These are phyloP conservation scores for Rhodotorula taiwanensis DNA, from an alignment of 768 basidiomycete genomes.

Conservation along the genomic window DNA sequence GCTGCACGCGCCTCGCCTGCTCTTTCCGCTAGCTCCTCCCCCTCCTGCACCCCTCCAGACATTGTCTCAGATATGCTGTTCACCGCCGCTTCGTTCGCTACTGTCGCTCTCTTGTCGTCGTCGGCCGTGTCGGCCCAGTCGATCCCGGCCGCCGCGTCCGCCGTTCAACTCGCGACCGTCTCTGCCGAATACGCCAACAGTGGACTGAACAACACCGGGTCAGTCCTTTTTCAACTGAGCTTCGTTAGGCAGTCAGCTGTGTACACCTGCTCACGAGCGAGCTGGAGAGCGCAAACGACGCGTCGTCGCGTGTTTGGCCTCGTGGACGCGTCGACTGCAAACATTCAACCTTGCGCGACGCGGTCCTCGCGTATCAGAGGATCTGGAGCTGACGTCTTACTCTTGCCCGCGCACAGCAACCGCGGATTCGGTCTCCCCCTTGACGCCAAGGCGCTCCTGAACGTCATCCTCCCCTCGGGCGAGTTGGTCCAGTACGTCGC, in stretches of 20 bases:
- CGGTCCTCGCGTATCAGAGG: not conserved
- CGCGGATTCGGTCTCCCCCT: slow-evolving; percentile 16
- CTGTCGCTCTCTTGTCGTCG: slow-evolving; percentile 48
- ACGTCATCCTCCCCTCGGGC: slow-evolving; percentile 4
- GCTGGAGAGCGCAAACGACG: not conserved
- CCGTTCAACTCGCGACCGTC: slow-evolving; percentile 16
- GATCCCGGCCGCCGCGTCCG: slow-evolving; percentile 3
- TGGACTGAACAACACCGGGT: slow-evolving; percentile 18
- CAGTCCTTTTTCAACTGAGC: not conserved
- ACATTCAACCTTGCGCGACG: not conserved
- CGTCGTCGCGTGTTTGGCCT: too few species aligned
- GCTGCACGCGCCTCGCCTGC: too few species aligned
- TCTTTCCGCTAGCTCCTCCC: too few species aligned
- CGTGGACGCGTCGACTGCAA: not conserved
- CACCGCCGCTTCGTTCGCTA: not conserved
- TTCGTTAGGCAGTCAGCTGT: too few species aligned
- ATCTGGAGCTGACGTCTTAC: not conserved
- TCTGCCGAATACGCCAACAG: slow-evolving; percentile 25
- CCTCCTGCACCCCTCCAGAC: too few species aligned
- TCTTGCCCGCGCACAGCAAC: slow-evolving; percentile 12
- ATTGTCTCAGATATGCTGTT: not conserved
- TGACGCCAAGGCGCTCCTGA: slow-evolving; percentile 14
- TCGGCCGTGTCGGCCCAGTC: slow-evolving; percentile 6
- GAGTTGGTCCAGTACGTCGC: slow-evolving; percentile 10
- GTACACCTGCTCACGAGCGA: too few species aligned